Base-by-base conservation (phyloP, 1,284 basidiomycete species). In the Cryptococcus wingfieldii region DNA sequence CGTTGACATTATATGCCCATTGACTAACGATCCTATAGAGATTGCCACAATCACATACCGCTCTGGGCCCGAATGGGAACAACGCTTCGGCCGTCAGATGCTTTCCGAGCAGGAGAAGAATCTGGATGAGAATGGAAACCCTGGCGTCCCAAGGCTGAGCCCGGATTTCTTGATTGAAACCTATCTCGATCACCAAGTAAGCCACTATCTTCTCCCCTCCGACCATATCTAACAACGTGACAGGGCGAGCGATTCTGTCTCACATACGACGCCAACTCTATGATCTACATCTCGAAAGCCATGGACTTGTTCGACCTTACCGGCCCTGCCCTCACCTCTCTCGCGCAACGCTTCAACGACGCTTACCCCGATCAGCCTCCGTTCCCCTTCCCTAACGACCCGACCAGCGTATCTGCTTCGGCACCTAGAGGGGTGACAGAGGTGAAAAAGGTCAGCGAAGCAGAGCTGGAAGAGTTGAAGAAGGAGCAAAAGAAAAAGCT, bases 241-340 rank as follows among this genome's bases (percentile, higher is more conserved):
- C 18, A 87, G 84, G 91, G 90, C 56, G 91, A 94, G 78, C 86
- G 92, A 69, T 99, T 98, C 80, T 98, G 95, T 75, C 81, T 98
- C 56, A 98, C 97, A 74, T 98, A 98, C 77, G 95, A 99, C 74
- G 95, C 96, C 58, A 99, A 99, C 79, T 96, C 92, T 3, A 86
- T 98, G 75, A 93, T 99, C 68, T 99, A 98, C 80, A 85, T 97
- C 61, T 92, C 89, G 19, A 99, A 98, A 79, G 95, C 96, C 18
- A 99, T 99, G 95, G 95, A 98, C 76, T 82, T 98, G 2, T 99
- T 99, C 75, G 95, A 98, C 78, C 88, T 99, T 85, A 92, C 91
- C 0, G 80, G 81, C 5, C 83, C 89, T 25, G 84, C 91, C 5
- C 82, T 98, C 4, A 76, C 82, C 41, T 83, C 85, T 42, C 82